phyloP scores from a whole-genome alignment of 768 basidiomycete genomes.

The Russula griseocarnosa region DNA sequence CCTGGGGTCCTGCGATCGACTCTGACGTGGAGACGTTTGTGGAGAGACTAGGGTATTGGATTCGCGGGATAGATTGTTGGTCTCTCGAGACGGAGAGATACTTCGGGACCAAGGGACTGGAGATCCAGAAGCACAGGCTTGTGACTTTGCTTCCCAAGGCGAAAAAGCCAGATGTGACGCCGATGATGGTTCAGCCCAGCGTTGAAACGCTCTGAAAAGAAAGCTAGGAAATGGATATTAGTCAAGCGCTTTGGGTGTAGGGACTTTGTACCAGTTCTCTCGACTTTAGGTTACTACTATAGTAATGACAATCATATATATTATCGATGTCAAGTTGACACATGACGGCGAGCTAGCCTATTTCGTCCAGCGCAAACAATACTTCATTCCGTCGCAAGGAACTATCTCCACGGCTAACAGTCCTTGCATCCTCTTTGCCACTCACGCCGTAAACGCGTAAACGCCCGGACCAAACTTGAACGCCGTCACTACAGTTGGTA shows the following conservation, averaged over 20 bases:
- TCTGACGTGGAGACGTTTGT: constrained; percentile 55
- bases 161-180: constrained; percentile 12
- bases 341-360: neutral
- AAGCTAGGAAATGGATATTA: neutral
- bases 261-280: neutral
- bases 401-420: too few species aligned
- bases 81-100: constrained; percentile 67
- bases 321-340: neutral
- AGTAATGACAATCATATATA: neutral
- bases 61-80: constrained; percentile 70
- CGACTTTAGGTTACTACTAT: neutral
- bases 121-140: constrained; percentile 46
- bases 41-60: constrained; percentile 64
- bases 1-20: constrained; percentile 61
- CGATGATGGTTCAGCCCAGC: constrained; percentile 14
- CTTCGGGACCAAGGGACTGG: constrained; percentile 54
- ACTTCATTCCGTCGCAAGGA: too few species aligned
- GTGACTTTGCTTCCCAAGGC: constrained; percentile 10
- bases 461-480: too few species aligned
- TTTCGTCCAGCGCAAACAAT: too few species aligned
- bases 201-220: neutral
- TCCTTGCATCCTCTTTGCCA: too few species aligned
- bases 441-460: too few species aligned
- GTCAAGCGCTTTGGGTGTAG: neutral
- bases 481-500: too few species aligned